Evolutionary conservation across 192 early-diverging fungal genomes (phyloP).

Genomic region (Geranomyces variabilis): DNA sequence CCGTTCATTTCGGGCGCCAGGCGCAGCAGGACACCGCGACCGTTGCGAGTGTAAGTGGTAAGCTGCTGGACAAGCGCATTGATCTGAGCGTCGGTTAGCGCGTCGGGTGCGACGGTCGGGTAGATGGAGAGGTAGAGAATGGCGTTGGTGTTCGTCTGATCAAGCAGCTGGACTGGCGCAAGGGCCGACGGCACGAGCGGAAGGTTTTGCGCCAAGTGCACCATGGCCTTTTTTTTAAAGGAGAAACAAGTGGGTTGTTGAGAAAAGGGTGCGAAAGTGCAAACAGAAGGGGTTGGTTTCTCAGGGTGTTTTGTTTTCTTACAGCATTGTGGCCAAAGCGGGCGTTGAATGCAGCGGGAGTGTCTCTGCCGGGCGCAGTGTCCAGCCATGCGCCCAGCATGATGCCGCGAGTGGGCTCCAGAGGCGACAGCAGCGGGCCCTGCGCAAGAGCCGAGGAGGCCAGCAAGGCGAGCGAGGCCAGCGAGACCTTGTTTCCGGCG

Average conservation of each 20-base stretch:
- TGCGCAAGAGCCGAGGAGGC: background rate
- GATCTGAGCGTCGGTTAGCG: constrained; percentile 29
- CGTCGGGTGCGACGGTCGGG: constrained; percentile 24
- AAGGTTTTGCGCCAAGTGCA: constrained; percentile 41
- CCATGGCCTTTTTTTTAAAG: too few species aligned
- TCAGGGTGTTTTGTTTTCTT: too few species aligned
- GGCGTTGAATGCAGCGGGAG: constrained; percentile 3
- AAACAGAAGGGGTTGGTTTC: too few species aligned
- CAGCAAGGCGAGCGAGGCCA: background rate
- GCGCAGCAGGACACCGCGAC: constrained; percentile 44
- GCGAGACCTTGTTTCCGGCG: background rate
- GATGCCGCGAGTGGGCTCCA: constrained; percentile 13
- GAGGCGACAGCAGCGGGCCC: background rate
- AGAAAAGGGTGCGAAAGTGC: too few species aligned
- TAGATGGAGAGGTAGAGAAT: constrained; percentile 39
- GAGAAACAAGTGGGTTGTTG: too few species aligned
- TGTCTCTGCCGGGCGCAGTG: constrained; percentile 27
- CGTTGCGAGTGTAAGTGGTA: constrained; percentile 24
- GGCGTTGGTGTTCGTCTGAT: constrained; percentile 32
- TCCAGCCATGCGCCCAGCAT: constrained; percentile 40
- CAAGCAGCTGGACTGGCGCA: constrained; percentile 31
- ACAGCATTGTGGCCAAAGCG: constrained; percentile 16
- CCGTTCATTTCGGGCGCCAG: constrained; percentile 56
- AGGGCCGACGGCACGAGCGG: constrained; percentile 21
- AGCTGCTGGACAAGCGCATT: constrained; percentile 35